Evolutionary conservation across 208 protist genomes (phyloP), one percentile per base, ranked within the genome.

Genomic region (Leptomonas seymouri): DNA sequence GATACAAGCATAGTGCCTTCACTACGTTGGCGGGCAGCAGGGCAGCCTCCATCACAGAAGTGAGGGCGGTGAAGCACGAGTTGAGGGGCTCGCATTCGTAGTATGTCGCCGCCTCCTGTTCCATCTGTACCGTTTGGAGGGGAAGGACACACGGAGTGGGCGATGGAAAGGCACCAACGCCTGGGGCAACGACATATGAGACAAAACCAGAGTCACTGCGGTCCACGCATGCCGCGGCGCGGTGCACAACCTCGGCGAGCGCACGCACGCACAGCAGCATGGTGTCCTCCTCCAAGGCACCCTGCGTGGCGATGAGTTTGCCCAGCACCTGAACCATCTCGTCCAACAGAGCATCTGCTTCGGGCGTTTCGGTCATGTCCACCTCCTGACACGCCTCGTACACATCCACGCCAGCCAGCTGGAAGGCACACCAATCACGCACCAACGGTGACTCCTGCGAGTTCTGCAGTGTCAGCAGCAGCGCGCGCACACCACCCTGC

Each of bases 181-280:
- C 21, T 30, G 50, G 42, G 34, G 41, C 21, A 30, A 27, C 31
- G 21, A 15, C 34, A 21, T 5, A 23, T 9, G 11, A 14, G 16
- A 16, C 20, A 7, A 15, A 7, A 7, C n/a, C 27, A 46, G 3
- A 11, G n/a, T 6, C 34, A 39, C 3, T 39, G 7, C 34, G 34
- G 27, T 20, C 18, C 6, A 9, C 50, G 11, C 2, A 14, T 8
- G 8, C 15, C 5, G 63, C 49, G 36, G 64, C 50, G 21, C 79
- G 65, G 41, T 76, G 34, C 45, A 76, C 69, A 39, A 74, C 56
- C 59, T 62, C 57, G 45, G 67, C 82, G n/a, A 91, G 74, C 11
- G 80, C 65, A 9, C 81, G 78, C 21, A 82, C 83, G 54, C 84
- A 90, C 45, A 81, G 78, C 39, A 90, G 58, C 62, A 80, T 55